phyloP scores from a whole-genome alignment of 2,329 filamentous ascomycete genomes.

The Stemphylium beticola region DNA sequence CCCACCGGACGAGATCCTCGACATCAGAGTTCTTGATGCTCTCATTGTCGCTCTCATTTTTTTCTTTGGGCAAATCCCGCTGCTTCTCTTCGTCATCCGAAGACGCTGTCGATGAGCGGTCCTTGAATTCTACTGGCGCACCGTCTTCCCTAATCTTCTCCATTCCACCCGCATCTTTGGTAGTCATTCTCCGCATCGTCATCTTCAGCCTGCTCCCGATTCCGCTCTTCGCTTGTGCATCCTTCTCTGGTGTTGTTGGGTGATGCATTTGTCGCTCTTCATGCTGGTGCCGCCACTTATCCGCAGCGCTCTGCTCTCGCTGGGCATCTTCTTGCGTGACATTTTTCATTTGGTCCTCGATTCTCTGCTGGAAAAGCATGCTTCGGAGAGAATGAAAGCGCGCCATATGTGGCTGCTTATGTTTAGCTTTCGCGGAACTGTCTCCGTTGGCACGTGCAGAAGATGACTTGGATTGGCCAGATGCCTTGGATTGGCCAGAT shows the following conservation, averaged over 20 bases:
- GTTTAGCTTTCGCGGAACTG: constrained; percentile 19
- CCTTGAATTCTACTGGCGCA: constrained; percentile 17
- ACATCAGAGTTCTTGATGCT: constrained; percentile 42
- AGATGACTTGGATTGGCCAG: constrained; percentile 13
- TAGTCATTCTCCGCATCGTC: constrained; percentile 37
- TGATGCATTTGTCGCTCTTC: constrained; percentile 34
- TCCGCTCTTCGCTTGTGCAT: constrained; percentile 22
- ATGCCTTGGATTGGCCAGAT: constrained; percentile 11
- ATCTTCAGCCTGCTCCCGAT: constrained; percentile 33
- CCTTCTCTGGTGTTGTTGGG: constrained; percentile 34
- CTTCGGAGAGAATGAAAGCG: constrained; percentile 45
- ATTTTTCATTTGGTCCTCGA: constrained; percentile 37
- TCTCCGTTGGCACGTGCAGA: constrained; percentile 12
- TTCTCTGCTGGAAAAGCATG: constrained; percentile 40
- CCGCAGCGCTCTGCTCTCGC: constrained; percentile 24
- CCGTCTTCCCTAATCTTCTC: constrained; percentile 30
- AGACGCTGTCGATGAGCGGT: constrained; percentile 33
- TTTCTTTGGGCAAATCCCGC: constrained; percentile 4
- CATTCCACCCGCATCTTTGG: constrained; percentile 36
- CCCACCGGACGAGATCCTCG: constrained; percentile 44
- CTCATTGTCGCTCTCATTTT: constrained; percentile 23
- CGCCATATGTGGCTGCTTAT: constrained; percentile 35
- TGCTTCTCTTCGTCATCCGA: constrained; percentile 27
- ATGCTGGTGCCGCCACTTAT: constrained; percentile 39
- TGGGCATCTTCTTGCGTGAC: constrained; percentile 24